Percentiles rank a stretch among this genome's conserved stretches.
Evolutionary conservation across 129 eudicot species (phyloP).

Genomic region (Mikania micrantha): DNA sequence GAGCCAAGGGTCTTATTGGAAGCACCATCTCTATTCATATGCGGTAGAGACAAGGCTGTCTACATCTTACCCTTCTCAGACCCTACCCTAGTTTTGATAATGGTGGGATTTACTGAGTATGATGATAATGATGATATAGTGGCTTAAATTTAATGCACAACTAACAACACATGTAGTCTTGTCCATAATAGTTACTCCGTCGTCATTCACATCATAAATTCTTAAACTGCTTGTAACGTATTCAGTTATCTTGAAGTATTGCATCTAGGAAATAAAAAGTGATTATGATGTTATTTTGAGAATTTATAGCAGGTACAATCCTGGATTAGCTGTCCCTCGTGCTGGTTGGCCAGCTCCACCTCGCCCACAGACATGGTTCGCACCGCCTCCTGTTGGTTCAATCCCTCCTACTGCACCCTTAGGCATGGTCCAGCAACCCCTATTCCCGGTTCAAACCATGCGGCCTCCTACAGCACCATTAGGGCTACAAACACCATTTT

Average conservation of each 20-base stretch:
- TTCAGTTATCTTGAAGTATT: not conserved
- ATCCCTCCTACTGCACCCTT: slow-evolving; percentile 49
- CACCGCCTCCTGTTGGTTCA: slow-evolving; percentile 47
- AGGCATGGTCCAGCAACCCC: slow-evolving; percentile 57
- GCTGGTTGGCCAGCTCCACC: slow-evolving; percentile 82
- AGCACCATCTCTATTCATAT: too few relatives aligned
- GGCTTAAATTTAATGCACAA: not conserved
- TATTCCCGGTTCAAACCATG: slow-evolving; percentile 73
- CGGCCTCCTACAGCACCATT: slow-evolving; percentile 48
- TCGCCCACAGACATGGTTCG: slow-evolving; percentile 86
- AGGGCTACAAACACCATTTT: slow-evolving; percentile 49
- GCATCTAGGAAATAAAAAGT: not conserved
- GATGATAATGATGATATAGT: too few relatives aligned
- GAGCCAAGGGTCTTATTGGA: too few relatives aligned
- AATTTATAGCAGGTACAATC: slow-evolving; percentile 54
- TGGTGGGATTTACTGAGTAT: too few relatives aligned
- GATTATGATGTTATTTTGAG: not conserved
- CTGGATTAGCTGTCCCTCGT: slow-evolving; percentile 57
- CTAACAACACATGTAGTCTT: not conserved
- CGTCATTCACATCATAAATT: not conserved
- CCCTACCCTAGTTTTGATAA: too few relatives aligned
- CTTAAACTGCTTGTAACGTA: not conserved
- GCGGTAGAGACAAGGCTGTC: too few relatives aligned
- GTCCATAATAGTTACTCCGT: not conserved
- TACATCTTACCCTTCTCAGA: too few relatives aligned